Evolutionary conservation across 176 grass and related monocot species (phyloP).

Genomic region (Alopecurus myosuroides): DNA sequence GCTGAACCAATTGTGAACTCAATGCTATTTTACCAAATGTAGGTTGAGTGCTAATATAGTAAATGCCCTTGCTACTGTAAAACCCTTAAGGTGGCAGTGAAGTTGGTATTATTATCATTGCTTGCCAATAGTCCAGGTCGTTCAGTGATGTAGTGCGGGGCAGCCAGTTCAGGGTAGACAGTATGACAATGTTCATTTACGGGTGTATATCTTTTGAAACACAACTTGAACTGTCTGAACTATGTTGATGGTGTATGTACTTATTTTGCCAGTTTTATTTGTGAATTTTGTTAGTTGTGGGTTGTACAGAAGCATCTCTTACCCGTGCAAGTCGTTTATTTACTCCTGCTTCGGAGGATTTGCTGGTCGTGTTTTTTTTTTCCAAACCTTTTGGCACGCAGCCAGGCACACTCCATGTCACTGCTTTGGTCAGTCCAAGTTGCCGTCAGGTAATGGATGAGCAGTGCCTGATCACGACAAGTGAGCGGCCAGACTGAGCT

Average conservation of each 20-base stretch:
- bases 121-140: not conserved
- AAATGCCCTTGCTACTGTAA: not conserved
- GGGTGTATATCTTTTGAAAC: not conserved
- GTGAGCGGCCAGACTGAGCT: constrained; percentile 11
- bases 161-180: not conserved
- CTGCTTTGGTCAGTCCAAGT: not conserved
- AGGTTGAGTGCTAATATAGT: not conserved
- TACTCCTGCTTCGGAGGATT: not conserved
- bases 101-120: not conserved
- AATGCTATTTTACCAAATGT: not conserved
- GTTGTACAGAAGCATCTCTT: not conserved
- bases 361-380: not conserved
- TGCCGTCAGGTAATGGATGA: constrained; percentile 27
- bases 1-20: not conserved
- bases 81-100: not conserved
- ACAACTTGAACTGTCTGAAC: not conserved
- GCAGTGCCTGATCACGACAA: constrained; percentile 18
- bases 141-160: not conserved
- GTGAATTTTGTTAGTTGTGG: not conserved
- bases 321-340: not conserved
- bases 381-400: not conserved
- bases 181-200: not conserved
- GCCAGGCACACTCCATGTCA: not conserved
- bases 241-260: not conserved
- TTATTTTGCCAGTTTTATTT: not conserved